These are phyloP conservation scores for Physcia stellaris DNA, from an alignment of 495 filamentous ascomycete genomes.

Conservation along the genomic window DNA sequence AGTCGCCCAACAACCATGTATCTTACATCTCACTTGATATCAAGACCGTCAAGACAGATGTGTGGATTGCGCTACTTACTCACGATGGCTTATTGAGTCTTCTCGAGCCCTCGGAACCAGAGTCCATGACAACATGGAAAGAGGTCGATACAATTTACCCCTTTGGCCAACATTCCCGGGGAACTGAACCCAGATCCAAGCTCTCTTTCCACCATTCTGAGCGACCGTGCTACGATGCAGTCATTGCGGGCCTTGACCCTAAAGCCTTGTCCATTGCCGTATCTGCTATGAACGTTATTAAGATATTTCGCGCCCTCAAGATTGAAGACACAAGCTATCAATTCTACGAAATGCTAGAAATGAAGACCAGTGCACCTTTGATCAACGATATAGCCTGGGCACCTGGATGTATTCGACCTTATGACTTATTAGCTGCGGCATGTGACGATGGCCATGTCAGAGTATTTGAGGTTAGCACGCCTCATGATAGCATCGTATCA, in stretches of 20 bases:
- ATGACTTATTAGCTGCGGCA: conserved; percentile 81
- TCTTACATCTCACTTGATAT: conserved; percentile 70
- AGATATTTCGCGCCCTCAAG: conserved; percentile 56
- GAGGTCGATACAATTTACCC: conserved; percentile 56
- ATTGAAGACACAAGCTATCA: conserved; percentile 37
- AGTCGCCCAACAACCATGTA: conserved; percentile 40
- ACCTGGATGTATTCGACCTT: conserved; percentile 69
- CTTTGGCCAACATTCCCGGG: conserved; percentile 43
- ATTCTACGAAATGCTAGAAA: conserved; percentile 68
- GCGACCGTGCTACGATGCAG: conserved; percentile 59
- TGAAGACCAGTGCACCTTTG: conserved; percentile 47
- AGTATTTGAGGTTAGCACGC: conserved; percentile 66
- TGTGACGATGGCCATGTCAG: conserved; percentile 82
- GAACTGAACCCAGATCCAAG: conserved; percentile 75
- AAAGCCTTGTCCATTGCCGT: conserved; percentile 68
- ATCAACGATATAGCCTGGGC: conserved; percentile 94
- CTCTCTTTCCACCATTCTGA: conserved; percentile 77
- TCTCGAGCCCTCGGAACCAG: conserved; percentile 77
- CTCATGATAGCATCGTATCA: conserved; percentile 10
- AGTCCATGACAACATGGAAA: conserved; percentile 63
- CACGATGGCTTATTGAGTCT: conserved; percentile 67
- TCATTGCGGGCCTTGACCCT: conserved; percentile 59
- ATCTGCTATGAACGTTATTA: conserved; percentile 66
- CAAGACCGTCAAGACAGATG: conserved; percentile 57
- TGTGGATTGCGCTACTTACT: conserved; percentile 72